phyloP scores from a whole-genome alignment of 2,329 filamentous ascomycete genomes.

The Pseudogymnoascus sp. region DNA sequence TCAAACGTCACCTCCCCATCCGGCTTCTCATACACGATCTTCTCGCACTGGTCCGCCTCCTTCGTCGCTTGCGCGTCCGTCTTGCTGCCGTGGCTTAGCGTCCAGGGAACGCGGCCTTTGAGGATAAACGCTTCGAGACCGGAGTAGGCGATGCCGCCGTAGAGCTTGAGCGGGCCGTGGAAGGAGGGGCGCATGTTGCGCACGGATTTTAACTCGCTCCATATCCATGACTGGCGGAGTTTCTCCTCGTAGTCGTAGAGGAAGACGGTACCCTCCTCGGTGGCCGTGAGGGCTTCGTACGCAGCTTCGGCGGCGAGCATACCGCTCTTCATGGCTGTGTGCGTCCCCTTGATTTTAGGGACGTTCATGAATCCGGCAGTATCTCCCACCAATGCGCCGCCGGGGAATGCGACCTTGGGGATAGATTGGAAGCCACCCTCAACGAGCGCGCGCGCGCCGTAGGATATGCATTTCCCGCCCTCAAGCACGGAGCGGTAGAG shows the following conservation, averaged over 20 bases:
- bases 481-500: slow-evolving; percentile 80
- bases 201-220: slow-evolving; percentile 90
- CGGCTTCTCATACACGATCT: slow-evolving; percentile 95
- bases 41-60: slow-evolving; percentile 68
- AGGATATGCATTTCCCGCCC: slow-evolving; percentile 95
- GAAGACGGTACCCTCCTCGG: slow-evolving; percentile 68
- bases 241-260: slow-evolving; percentile 90
- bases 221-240: slow-evolving; percentile 79
- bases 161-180: slow-evolving; percentile 77
- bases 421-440: slow-evolving; percentile 98
- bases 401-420: slow-evolving; percentile 92
- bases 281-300: slow-evolving; percentile 63
- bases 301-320: slow-evolving; percentile 94
- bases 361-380: slow-evolving; percentile 96
- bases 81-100: slow-evolving; percentile 68
- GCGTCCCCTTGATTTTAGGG: slow-evolving; percentile 96
- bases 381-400: slow-evolving; percentile 90
- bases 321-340: slow-evolving; percentile 95
- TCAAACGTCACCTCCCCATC: slow-evolving; percentile 94
- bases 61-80: slow-evolving; percentile 76
- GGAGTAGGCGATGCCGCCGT: slow-evolving; percentile 87
- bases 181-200: slow-evolving; percentile 98
- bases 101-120: slow-evolving; percentile 85
- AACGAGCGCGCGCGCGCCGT: slow-evolving; percentile 83
- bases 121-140: slow-evolving; percentile 85